Evolutionary conservation across 2,329 filamentous ascomycete species (phyloP).

Genomic region (Calonectria leucothoes): DNA sequence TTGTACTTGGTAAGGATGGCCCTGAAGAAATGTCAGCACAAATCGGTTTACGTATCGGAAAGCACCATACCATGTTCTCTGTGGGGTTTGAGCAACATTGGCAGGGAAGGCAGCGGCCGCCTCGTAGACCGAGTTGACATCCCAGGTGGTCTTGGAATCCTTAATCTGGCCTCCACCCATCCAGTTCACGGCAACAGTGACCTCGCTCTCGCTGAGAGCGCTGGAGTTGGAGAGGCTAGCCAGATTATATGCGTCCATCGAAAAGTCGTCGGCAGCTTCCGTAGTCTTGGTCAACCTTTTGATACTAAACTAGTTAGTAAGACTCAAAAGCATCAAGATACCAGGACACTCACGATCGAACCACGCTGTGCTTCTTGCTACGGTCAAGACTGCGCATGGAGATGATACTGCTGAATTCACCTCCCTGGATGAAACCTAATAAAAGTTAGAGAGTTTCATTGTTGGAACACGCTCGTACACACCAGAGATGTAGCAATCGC

Average conservation of each 20-base stretch:
- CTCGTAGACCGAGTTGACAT: background rate
- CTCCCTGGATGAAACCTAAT: background rate
- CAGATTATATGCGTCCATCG: background rate
- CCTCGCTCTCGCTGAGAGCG: background rate
- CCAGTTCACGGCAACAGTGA: background rate
- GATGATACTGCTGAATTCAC: background rate
- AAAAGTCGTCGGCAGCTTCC: background rate
- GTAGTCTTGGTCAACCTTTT: background rate
- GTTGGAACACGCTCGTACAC: accelerated
- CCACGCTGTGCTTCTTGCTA: background rate
- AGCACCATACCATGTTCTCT: background rate
- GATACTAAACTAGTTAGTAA: background rate
- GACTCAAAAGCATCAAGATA: background rate
- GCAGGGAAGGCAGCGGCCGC: background rate
- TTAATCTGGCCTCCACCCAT: background rate
- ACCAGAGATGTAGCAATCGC: background rate
- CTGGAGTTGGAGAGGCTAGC: background rate
- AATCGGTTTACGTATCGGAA: no score
- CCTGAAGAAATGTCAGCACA: background rate
- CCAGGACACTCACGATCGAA: background rate
- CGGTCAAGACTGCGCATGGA: background rate
- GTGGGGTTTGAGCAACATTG: background rate
- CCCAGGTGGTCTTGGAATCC: background rate
- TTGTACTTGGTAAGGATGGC: background rate
- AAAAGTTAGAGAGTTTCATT: background rate